phyloP scores from a whole-genome alignment of 352 stramenopile species.

The Discostella stelligera region DNA sequence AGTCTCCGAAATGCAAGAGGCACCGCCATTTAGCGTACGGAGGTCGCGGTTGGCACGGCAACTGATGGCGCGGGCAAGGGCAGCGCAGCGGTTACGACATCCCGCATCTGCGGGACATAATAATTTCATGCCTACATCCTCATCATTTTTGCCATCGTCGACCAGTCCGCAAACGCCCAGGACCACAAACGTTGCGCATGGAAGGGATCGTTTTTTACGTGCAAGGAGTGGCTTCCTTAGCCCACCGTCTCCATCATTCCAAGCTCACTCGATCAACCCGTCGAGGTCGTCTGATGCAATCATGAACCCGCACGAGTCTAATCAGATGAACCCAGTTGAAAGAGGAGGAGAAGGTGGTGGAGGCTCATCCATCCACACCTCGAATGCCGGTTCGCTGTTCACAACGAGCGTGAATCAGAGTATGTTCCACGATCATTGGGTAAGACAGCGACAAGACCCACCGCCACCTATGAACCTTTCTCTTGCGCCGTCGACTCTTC shows the following conservation, averaged over 20 bases:
- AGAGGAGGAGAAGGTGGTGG: background rate
- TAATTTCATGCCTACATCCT: background rate
- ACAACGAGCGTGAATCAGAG: background rate
- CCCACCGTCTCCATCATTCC: background rate
- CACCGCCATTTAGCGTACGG: slow-evolving; percentile 28
- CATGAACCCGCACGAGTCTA: slow-evolving; percentile 17
- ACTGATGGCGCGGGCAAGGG: slow-evolving; percentile 15
- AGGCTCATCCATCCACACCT: slow-evolving; percentile 8
- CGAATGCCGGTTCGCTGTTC: slow-evolving; percentile 17
- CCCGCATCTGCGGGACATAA: background rate
- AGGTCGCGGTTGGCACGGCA: slow-evolving; percentile 20
- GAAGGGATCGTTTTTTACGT: slow-evolving; percentile 19
- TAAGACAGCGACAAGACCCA: background rate
- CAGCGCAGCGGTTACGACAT: background rate
- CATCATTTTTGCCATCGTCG: background rate
- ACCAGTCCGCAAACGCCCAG: slow-evolving; percentile 1
- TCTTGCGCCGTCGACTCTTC: background rate
- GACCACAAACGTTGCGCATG: slow-evolving; percentile 8
- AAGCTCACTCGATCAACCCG: slow-evolving; percentile 9
- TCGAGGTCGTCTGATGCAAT: slow-evolving; percentile 18
- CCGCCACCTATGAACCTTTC: background rate
- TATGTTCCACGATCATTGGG: slow-evolving; percentile 3
- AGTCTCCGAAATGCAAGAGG: slow-evolving; percentile 30
- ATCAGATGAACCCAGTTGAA: slow-evolving; percentile 6
- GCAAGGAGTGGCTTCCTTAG: slow-evolving; percentile 17